phyloP scores from a whole-genome alignment of 805 yeast genomes.

The Candida sakaeoensis region DNA sequence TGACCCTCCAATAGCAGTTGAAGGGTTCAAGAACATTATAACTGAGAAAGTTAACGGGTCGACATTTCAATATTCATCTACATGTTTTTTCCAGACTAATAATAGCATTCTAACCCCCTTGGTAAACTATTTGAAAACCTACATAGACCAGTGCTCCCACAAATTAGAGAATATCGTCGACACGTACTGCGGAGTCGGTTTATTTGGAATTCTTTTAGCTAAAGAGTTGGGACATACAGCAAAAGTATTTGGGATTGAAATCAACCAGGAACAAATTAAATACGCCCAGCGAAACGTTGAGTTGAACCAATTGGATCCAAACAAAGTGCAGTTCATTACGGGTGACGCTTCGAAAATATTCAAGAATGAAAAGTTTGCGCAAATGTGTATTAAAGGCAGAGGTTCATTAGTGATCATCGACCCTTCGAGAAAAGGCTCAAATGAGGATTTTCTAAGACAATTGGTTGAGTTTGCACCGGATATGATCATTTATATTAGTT shows the following conservation, averaged over 20 bases:
- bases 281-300: conserved; percentile 38
- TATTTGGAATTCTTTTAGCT: conserved; percentile 38
- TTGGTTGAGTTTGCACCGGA: conserved; percentile 34
- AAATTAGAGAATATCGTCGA: conserved; percentile 31
- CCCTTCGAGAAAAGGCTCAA: conserved; percentile 44
- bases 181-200: conserved; percentile 46
- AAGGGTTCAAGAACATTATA: conserved; percentile 23
- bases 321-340: conserved; percentile 27
- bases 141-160: conserved; percentile 11
- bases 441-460: conserved; percentile 31
- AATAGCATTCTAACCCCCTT: conserved; percentile 32
- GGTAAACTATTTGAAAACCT: conserved; percentile 26
- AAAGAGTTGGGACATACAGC: conserved; percentile 23
- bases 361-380: conserved; percentile 19
- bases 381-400: conserved; percentile 24
- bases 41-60: conserved; percentile 34
- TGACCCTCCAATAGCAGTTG: conserved; percentile 20
- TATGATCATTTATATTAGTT: conserved; percentile 38
- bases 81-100: conserved; percentile 42
- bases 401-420: conserved; percentile 40
- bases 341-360: conserved; percentile 40
- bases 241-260: conserved; percentile 40
- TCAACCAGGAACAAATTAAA: conserved; percentile 27
- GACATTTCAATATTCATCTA: conserved; percentile 35
- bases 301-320: conserved; percentile 31